A percentile compares a stretch with the other conserved stretches of the same genome.
Conservation (phyloP, 768 basidiomycete genomes). For the Trametes punicea region DNA sequence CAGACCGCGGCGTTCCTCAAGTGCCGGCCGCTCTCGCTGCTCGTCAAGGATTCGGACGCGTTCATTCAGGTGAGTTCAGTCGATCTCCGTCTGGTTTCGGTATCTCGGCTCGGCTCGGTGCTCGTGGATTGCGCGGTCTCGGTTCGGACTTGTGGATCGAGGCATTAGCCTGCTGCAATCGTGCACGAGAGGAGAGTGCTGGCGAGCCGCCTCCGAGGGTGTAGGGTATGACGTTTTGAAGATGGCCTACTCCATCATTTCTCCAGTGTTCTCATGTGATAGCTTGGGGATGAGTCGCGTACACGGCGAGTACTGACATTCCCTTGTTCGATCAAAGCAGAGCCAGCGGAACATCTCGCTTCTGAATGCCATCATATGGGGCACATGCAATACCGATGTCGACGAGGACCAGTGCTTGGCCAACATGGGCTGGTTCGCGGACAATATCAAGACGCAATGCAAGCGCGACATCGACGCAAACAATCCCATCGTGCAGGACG, state of each 20-base stretch:
- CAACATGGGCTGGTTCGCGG: conserved; percentile 67
- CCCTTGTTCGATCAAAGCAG: conserved; percentile 38
- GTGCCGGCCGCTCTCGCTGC: conserved; percentile 75
- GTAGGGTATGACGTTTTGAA: neutral
- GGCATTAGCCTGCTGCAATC: conserved; percentile 1
- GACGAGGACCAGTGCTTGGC: conserved; percentile 49
- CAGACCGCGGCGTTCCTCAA: conserved; percentile 52
- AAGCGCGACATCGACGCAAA: conserved; percentile 48
- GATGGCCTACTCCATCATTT: neutral
- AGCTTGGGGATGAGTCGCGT: conserved; percentile 10
- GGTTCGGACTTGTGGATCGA: neutral
- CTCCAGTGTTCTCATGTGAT: conserved; percentile 2
- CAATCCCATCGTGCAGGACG: conserved; percentile 50
- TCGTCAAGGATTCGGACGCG: conserved; percentile 49
- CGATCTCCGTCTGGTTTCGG: conserved; percentile 8
- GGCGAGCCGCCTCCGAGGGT: neutral
- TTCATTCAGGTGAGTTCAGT: conserved; percentile 51
- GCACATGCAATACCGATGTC: conserved; percentile 67
- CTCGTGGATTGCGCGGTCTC: neutral
- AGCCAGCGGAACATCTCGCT: conserved; percentile 59
- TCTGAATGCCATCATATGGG: conserved; percentile 72
- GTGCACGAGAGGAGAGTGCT: conserved; percentile 15
- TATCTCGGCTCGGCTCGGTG: neutral
- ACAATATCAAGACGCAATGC: conserved; percentile 48
- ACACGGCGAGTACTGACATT: conserved; percentile 1